phyloP scores from a whole-genome alignment of 2,329 filamentous ascomycete species.

The Colletotrichum navitas region DNA sequence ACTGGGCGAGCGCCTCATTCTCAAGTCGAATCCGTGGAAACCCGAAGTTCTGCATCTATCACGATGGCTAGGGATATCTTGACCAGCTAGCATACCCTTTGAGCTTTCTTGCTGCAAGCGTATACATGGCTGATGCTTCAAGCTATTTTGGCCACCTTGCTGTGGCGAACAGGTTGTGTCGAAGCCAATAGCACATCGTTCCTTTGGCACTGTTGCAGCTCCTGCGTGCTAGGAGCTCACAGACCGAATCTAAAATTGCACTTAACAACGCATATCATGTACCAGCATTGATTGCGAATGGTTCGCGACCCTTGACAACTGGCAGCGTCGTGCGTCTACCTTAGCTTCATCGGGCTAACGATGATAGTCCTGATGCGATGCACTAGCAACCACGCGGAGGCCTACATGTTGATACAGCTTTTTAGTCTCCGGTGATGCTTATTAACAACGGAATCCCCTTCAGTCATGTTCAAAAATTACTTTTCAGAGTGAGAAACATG shows the following conservation, averaged over 20 bases:
- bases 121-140: not conserved
- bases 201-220: not conserved
- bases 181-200: not conserved
- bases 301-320: conserved; percentile 27
- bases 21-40: not conserved
- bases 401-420: not conserved
- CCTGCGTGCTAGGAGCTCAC: not conserved
- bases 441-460: conserved; percentile 21
- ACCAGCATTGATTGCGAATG: not conserved
- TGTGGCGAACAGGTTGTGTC: not conserved
- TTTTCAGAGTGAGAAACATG: not conserved
- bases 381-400: conserved; percentile 22
- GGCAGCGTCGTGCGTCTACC: conserved; percentile 23
- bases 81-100: conserved; percentile 4
- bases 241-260: not conserved
- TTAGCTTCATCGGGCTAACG: conserved; percentile 10
- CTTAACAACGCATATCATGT: conserved; percentile 1
- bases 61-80: not conserved
- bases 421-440: not conserved
- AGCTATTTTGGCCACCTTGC: not conserved
- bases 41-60: not conserved
- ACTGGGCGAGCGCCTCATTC: not conserved
- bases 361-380: conserved; percentile 24
- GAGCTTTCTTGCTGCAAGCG: not conserved
- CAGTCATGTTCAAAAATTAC: not conserved